These are phyloP conservation scores for Tolypocladium ovalisporum DNA, from an alignment of 2,329 filamentous ascomycete species.

Conservation along the genomic window DNA sequence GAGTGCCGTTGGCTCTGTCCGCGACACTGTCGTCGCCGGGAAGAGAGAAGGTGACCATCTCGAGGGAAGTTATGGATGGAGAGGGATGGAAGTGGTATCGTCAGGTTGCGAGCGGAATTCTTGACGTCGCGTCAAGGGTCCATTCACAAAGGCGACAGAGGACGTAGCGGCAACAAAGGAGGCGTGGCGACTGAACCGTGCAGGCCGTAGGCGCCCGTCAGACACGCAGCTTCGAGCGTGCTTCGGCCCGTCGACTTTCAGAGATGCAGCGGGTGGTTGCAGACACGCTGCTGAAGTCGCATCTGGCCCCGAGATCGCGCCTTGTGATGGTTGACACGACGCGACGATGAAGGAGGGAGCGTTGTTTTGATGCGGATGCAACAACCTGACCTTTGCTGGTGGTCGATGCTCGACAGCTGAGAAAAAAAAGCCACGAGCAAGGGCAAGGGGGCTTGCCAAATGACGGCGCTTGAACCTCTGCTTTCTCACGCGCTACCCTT, in stretches of 20 bases:
- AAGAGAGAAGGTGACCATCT: constrained; percentile 28
- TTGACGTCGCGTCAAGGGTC: not conserved
- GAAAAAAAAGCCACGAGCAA: constrained; percentile 1
- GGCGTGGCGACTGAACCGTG: not conserved
- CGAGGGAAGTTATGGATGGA: not conserved
- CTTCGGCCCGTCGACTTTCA: not conserved
- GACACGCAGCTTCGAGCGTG: not conserved
- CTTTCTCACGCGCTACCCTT: not conserved
- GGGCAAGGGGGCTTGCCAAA: not conserved
- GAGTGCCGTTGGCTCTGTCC: constrained; percentile 21
- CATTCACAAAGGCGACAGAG: not conserved
- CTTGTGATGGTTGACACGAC: constrained; percentile 1
- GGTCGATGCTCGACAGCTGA: not conserved
- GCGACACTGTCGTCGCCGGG: constrained; percentile 23
- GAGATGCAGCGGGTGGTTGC: not conserved
- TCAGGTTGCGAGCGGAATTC: not conserved
- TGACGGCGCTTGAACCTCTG: not conserved
- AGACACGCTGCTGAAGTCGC: constrained; percentile 3
- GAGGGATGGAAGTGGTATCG: not conserved
- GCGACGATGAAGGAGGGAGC: not conserved
- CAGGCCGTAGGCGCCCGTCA: not conserved
- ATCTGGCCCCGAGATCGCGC: constrained; percentile 1
- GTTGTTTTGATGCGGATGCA: not conserved
- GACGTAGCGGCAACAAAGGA: not conserved
- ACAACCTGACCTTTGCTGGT: not conserved